Conservation (phyloP, 495 filamentous ascomycete species). For the Tuber calosporum region DNA sequence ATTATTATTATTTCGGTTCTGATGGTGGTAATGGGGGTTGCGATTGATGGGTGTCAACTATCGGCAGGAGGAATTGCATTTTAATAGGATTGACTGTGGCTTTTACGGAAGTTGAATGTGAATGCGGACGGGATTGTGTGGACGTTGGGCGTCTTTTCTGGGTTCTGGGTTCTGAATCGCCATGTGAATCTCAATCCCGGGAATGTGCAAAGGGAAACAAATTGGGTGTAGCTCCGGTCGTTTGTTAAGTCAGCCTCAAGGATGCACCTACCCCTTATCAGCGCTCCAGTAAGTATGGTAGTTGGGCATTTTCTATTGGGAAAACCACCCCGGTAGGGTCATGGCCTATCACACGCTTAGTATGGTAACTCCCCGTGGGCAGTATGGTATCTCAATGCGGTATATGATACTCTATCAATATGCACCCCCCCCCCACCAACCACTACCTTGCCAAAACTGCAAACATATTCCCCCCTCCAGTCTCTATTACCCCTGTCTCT, state of each 20-base stretch:
- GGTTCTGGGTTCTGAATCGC: not conserved
- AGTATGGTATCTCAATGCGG: not conserved
- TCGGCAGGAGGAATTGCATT: not conserved
- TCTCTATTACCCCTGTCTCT: not conserved
- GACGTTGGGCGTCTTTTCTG: not conserved
- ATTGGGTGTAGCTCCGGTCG: not conserved
- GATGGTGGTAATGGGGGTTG: not conserved
- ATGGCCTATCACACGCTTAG: not conserved
- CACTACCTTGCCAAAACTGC: constrained; percentile 8
- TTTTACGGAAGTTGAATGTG: not conserved
- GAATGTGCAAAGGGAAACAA: not conserved
- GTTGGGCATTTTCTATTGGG: not conserved
- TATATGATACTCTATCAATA: not conserved
- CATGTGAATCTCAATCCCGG: not conserved
- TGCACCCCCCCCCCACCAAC: not conserved
- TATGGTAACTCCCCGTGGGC: not conserved
- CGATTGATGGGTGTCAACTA: not conserved
- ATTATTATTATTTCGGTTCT: not conserved
- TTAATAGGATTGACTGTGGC: not conserved
- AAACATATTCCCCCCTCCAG: constrained; percentile 26
- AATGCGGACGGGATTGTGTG: not conserved
- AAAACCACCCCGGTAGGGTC: not conserved
- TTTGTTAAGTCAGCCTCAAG: not conserved
- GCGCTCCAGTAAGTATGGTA: not conserved
- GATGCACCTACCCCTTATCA: not conserved